phyloP scores from a whole-genome alignment of 805 yeast species.

The Hanseniaspora vineae region DNA sequence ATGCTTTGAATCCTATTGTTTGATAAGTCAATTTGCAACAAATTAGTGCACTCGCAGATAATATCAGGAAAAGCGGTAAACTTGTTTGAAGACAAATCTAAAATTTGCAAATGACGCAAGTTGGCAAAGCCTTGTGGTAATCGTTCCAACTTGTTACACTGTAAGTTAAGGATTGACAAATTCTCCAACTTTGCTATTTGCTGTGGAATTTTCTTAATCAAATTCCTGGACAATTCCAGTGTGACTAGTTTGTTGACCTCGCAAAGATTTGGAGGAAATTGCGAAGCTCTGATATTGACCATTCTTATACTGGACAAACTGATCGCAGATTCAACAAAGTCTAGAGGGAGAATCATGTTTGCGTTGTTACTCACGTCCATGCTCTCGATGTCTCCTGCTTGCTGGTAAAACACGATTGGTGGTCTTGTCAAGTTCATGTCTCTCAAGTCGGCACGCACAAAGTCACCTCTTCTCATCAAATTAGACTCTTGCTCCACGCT shows the following conservation, averaged over 20 bases:
- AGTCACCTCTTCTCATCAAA: slow-evolving; percentile 41
- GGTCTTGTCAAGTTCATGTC: slow-evolving; percentile 69
- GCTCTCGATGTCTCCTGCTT: slow-evolving; percentile 66
- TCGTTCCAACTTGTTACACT: slow-evolving; percentile 56
- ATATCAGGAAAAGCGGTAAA: slow-evolving; percentile 53
- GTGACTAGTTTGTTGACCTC: slow-evolving; percentile 55
- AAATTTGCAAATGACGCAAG: slow-evolving; percentile 37
- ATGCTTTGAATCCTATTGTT: slow-evolving; percentile 56
- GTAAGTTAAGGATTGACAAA: slow-evolving; percentile 48
- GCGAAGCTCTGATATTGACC: slow-evolving; percentile 58
- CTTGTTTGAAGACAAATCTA: slow-evolving; percentile 73
- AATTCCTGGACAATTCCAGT: slow-evolving; percentile 68
- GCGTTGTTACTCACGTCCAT: slow-evolving; percentile 82
- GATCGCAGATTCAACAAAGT: slow-evolving; percentile 70
- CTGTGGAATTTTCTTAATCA: slow-evolving; percentile 48
- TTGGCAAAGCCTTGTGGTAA: slow-evolving; percentile 52
- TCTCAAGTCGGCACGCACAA: slow-evolving; percentile 59
- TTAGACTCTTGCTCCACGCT: slow-evolving; percentile 60
- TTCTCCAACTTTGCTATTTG: slow-evolving; percentile 40
- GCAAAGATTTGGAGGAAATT: slow-evolving; percentile 60
- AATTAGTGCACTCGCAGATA: slow-evolving; percentile 42
- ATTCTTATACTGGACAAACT: slow-evolving; percentile 56
- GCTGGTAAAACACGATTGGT: slow-evolving; percentile 70
- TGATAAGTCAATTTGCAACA: slow-evolving; percentile 64
- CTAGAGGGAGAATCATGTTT: slow-evolving; percentile 68